These are phyloP conservation scores for Saccharomyces hybrid DNA, from an alignment of 1,139 yeast genomes.

Conservation along the genomic window DNA sequence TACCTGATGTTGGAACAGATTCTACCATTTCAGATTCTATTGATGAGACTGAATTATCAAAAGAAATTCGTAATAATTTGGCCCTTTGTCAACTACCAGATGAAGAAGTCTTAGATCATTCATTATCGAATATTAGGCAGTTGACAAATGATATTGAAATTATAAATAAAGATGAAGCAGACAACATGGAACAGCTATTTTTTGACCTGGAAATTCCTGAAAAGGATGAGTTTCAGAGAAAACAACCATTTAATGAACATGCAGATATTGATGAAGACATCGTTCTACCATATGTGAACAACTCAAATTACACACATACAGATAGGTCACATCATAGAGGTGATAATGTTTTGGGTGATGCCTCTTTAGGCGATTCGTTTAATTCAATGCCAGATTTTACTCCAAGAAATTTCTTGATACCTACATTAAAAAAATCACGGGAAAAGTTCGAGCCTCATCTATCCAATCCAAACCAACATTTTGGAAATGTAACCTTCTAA, in stretches of 20 bases:
- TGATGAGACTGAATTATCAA: constrained; percentile 9
- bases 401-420: constrained; percentile 16
- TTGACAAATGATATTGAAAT: constrained; percentile 2
- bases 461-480: not conserved
- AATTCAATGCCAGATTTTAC: constrained; percentile 4
- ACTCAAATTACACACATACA: constrained; percentile 5
- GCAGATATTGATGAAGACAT: not conserved
- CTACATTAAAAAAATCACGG: constrained; percentile 1
- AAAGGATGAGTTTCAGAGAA: not conserved
- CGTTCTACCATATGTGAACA: constrained; percentile 1
- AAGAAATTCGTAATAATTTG: constrained; percentile 8
- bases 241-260: not conserved
- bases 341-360: not conserved
- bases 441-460: not conserved
- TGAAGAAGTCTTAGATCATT: constrained; percentile 5
- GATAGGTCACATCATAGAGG: not conserved
- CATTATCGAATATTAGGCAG: constrained; percentile 4
- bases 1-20: constrained; percentile 7
- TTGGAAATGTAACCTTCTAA: not conserved
- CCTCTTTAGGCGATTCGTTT: not conserved
- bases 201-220: not conserved
- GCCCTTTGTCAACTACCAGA: constrained; percentile 8
- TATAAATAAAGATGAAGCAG: constrained; percentile 1
- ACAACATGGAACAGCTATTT: constrained; percentile 4
- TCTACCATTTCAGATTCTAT: constrained; percentile 13